These are phyloP conservation scores for Onygenales sp. DNA, from an alignment of 2,329 filamentous ascomycete genomes.

Conservation along the genomic window DNA sequence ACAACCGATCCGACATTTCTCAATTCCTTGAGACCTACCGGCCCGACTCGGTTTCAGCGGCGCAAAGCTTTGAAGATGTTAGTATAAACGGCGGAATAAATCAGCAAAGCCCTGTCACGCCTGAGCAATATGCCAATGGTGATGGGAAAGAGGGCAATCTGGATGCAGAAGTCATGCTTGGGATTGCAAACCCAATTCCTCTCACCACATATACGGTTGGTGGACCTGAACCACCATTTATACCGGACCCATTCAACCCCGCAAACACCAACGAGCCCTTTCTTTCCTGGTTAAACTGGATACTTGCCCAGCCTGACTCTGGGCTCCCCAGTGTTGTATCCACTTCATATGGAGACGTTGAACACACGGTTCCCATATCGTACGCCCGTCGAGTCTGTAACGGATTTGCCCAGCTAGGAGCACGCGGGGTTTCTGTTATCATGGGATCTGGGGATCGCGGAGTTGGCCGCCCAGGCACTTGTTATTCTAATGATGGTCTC, in stretches of 20 bases:
- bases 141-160: not conserved
- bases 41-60: not conserved
- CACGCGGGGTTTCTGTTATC: slow-evolving; percentile 56
- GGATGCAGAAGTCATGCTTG: not conserved
- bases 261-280: slow-evolving; percentile 1
- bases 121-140: not conserved
- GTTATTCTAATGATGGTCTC: slow-evolving; percentile 46
- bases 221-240: not conserved
- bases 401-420: slow-evolving; percentile 53
- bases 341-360: slow-evolving; percentile 60
- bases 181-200: not conserved
- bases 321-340: slow-evolving; percentile 56
- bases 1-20: not conserved
- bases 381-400: slow-evolving; percentile 55
- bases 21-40: not conserved
- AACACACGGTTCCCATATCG: slow-evolving; percentile 48
- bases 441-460: slow-evolving; percentile 55
- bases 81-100: not conserved
- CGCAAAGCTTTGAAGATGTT: not conserved
- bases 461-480: slow-evolving; percentile 38
- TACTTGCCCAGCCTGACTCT: not conserved
- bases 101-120: not conserved
- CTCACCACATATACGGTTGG: not conserved
- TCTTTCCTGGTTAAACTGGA: not conserved
- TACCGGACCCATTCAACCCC: not conserved